Conservation (phyloP, 2,329 filamentous ascomycete species). For the Xylaria sp. region DNA sequence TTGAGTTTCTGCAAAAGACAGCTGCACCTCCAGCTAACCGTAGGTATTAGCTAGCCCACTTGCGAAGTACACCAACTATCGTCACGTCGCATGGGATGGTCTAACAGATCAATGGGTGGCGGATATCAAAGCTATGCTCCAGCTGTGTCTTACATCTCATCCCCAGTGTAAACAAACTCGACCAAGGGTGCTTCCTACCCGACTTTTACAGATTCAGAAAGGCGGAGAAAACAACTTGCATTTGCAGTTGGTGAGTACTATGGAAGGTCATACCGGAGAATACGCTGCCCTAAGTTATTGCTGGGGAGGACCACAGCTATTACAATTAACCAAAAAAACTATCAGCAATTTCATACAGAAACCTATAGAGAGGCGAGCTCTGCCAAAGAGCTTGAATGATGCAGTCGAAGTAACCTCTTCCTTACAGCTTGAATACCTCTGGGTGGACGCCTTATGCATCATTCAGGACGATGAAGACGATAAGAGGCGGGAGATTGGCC, state of each 20-base stretch:
- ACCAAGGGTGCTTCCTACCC: constrained; percentile 14
- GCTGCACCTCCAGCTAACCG: not conserved
- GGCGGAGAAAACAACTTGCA: constrained; percentile 1
- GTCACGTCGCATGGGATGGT: constrained; percentile 9
- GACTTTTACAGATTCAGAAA: constrained; percentile 9
- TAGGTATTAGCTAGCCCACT: constrained; percentile 10
- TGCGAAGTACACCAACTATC: constrained; percentile 25
- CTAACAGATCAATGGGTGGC: constrained; percentile 11
- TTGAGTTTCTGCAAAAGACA: not conserved
- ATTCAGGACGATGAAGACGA: constrained; percentile 17
- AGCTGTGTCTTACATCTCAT: constrained; percentile 9
- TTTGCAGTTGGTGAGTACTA: constrained; percentile 16
- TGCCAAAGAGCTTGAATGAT: constrained; percentile 8
- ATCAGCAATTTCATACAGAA: constrained; percentile 3
- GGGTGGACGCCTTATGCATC: constrained; percentile 18
- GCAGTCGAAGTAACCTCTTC: constrained; percentile 6
- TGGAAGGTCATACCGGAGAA: constrained; percentile 7
- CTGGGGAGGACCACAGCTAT: constrained; percentile 16
- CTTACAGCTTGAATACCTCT: constrained; percentile 18
- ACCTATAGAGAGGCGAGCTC: constrained; percentile 2
- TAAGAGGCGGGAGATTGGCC: constrained; percentile 5
- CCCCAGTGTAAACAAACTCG: constrained; percentile 9
- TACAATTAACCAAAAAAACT: constrained; percentile 10
- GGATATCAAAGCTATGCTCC: constrained; percentile 17
- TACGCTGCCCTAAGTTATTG: constrained; percentile 28